Evolutionary conservation across 192 early-diverging fungal species (phyloP).

Genomic region (Mortierella antarctica): DNA sequence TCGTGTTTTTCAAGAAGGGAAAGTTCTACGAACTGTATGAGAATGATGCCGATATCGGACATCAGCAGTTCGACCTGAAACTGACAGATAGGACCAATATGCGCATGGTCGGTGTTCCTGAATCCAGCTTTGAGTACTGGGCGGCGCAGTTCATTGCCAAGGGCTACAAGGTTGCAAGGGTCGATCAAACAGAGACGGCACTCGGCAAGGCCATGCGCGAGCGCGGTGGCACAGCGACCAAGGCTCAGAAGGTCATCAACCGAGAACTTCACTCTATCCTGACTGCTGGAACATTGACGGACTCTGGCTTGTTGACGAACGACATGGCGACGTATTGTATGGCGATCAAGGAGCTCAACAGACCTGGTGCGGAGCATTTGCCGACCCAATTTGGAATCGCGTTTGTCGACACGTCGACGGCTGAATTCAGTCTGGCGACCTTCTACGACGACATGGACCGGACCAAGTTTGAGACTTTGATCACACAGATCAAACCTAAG

Average conservation of each 20-base stretch:
- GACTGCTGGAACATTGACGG: constrained; percentile 92
- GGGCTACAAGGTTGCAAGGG: constrained; percentile 93
- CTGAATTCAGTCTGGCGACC: constrained; percentile 85
- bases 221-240: constrained; percentile 28
- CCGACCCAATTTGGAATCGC: constrained; percentile 81
- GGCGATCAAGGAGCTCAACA: constrained; percentile 80
- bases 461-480: constrained; percentile 91
- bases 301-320: constrained; percentile 84
- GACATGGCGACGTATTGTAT: constrained; percentile 97
- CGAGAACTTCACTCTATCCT: constrained; percentile 89
- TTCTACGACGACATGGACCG: constrained; percentile 89
- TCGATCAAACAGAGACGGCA: constrained; percentile 97
- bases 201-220: constrained; percentile 95
- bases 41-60: constrained; percentile 97
- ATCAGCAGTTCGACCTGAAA: constrained; percentile 96
- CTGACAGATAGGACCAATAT: constrained; percentile 97
- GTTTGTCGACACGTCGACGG: constrained; percentile 97
- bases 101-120: constrained; percentile 99
- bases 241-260: constrained; percentile 73
- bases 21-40: constrained; percentile 99
- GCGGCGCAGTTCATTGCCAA: constrained; percentile 94
- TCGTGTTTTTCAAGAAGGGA: constrained; percentile 99
- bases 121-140: constrained; percentile 94
- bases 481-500: constrained; percentile 91
- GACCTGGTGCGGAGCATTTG: constrained; percentile 39